Base-by-base conservation (phyloP, 1,139 yeast species). In the Wickerhamomyces sp. region DNA sequence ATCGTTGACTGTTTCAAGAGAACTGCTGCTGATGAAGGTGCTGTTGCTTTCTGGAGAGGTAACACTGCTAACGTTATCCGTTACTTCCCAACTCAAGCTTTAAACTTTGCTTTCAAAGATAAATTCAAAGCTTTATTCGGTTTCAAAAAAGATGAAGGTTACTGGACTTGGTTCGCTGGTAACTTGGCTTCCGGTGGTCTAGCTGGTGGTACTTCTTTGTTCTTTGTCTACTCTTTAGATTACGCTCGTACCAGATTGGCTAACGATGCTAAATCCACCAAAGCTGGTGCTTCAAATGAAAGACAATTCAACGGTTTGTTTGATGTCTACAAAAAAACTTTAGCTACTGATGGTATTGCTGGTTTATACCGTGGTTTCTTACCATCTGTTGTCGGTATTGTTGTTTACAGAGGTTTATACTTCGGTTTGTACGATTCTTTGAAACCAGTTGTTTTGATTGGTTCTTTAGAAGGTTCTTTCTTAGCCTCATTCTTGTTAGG, bases 361-460 rank as follows among this genome's bases (percentile, higher is more conserved):
- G 90, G 90, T 75, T 77, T 83, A 62, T 83, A 83, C 83, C 81
- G 90, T 75, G 90, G 90, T 70, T 83, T 83, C 81, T 79, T 83
- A 65, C 89, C 89, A 65, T 83, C 90, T 58, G 89, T 83, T 63
- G 78, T 79, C 58, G 90, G 90, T 72, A 83, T 83, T 67, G 72
- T 83, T 67, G 89, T 82, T 59, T 83, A 83, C 85, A 81, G 90
- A 76, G 90, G 90, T 77, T 75, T 83, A 59, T 83, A 83, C 84
- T 83, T 83, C 68, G 90, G 90, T 76, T 75, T 82, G 58, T 83
- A 79, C 76, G 90, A 83, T 71, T 82, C 90, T 60, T 73, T 83
- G 62, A 83, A 83, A 78, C 90, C 90, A 55, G 84, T 79, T 61
- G 75, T 83, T 54, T 76, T 83, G 62, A 79, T 79, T 62, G 90